These are phyloP conservation scores for Boletus edulis DNA, from an alignment of 768 basidiomycete species.

Conservation along the genomic window DNA sequence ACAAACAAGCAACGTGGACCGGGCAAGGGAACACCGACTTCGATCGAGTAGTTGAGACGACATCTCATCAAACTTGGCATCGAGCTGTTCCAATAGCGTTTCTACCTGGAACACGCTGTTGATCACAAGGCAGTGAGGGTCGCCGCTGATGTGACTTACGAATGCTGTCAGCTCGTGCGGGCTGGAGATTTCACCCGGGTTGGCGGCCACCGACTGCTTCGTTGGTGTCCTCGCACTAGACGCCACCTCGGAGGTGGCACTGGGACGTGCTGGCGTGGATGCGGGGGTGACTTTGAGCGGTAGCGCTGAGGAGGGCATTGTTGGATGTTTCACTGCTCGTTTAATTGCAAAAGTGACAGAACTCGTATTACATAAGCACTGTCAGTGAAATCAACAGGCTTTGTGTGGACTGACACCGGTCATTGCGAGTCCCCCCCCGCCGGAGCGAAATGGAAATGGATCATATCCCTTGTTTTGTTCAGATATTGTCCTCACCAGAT, in stretches of 20 bases:
- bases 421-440: neutral
- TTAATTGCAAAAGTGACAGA: too few relatives aligned
- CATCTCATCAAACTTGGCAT: slow-evolving; percentile 90
- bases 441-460: too few relatives aligned
- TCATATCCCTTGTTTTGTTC: too few relatives aligned
- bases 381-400: slow-evolving; percentile 2
- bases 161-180: slow-evolving; percentile 95
- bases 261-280: slow-evolving; percentile 49
- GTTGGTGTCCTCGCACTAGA: slow-evolving; percentile 42
- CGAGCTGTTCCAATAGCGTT: slow-evolving; percentile 83
- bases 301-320: slow-evolving; percentile 53
- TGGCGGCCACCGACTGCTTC: slow-evolving; percentile 37
- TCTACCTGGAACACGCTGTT: slow-evolving; percentile 60
- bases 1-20: neutral
- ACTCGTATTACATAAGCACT: slow-evolving; percentile 12
- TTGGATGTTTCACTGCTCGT: neutral
- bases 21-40: slow-evolving; percentile 47
- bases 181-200: slow-evolving; percentile 73
- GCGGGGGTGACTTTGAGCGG: slow-evolving; percentile 63
- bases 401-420: slow-evolving; percentile 6
- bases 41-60: slow-evolving; percentile 83
- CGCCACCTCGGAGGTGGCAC: slow-evolving; percentile 19
- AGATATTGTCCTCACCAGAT: slow-evolving; percentile 2
- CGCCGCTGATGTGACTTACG: slow-evolving; percentile 48
- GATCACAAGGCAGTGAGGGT: neutral